Percentiles rank a stretch among this genome's conserved stretches.
These are phyloP conservation scores for Phialophora tarda DNA, from an alignment of 2,329 filamentous ascomycete genomes.

Conservation along the genomic window DNA sequence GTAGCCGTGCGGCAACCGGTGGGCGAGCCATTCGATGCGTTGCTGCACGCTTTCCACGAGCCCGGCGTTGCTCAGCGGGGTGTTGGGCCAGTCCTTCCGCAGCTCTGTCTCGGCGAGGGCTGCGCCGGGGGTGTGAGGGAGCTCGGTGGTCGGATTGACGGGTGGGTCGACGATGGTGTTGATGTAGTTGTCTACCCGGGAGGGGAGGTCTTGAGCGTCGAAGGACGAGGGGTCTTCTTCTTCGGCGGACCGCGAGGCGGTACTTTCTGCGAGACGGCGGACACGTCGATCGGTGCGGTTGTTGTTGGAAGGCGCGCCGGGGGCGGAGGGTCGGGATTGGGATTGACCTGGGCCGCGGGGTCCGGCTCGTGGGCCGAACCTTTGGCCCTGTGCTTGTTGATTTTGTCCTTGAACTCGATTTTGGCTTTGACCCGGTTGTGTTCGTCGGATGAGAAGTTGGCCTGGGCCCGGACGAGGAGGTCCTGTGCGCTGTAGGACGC, in stretches of 20 bases:
- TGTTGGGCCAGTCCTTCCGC: conserved; percentile 40
- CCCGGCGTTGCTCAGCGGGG: conserved; percentile 33
- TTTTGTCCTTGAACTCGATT: conserved; percentile 4
- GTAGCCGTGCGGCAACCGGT: conserved; percentile 39
- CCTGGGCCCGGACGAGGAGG: conserved; percentile 17
- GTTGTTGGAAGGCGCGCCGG: not conserved
- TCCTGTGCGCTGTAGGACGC: conserved; percentile 23
- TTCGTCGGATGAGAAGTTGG: not conserved
- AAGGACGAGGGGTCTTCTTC: conserved; percentile 21
- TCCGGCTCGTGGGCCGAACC: not conserved
- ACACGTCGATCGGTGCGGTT: conserved; percentile 22
- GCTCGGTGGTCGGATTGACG: conserved; percentile 35
- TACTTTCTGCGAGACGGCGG: conserved; percentile 21
- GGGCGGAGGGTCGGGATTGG: not conserved
- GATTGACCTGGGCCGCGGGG: not conserved
- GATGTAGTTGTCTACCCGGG: conserved; percentile 28
- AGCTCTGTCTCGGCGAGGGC: conserved; percentile 31
- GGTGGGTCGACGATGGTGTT: conserved; percentile 34
- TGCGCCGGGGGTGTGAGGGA: conserved; percentile 34
- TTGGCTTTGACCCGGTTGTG: not conserved
- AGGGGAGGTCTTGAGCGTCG: conserved; percentile 19
- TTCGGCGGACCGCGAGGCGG: conserved; percentile 19
- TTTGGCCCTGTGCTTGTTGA: conserved; percentile 4
- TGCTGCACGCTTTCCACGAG: conserved; percentile 38
- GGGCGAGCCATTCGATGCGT: conserved; percentile 39